Evolutionary conservation across 1,139 yeast genomes (phyloP), one percentile per base, ranked within the genome.

Genomic region (Debaryomyces nepalensis): DNA sequence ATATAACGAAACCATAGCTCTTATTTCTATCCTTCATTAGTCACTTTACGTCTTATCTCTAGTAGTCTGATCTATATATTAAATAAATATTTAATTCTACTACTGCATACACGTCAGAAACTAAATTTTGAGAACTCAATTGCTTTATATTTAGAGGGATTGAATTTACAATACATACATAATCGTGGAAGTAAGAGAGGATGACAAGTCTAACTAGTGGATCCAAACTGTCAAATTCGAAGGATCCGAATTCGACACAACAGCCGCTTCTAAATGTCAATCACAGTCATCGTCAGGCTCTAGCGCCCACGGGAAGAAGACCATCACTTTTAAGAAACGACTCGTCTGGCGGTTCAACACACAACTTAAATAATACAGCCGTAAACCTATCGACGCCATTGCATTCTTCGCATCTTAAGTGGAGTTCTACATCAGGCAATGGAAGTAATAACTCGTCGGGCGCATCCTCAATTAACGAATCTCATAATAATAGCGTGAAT

Each of bases 291-390:
- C 44, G 30, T 29, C 50, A 16, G 33, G 36, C 23, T 12, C 37
- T 40, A 4, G 18, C 42, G 12, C 32, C 42, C 3, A 22, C 18
- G 2, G 24, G 44, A 5, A 45, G 63, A 33, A 49, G 58, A 32
- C 63, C 63, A 1, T 50, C 61, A 22, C 41, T 59, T 37, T 43
- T 58, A n/a, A 46, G 61, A 24, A 55, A 46, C 39, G 57, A 54
- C 37, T 58, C 63, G 3, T 48, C 47, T 8, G 12, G 23, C 14
- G 24, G 18, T 14, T n/a, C 30, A 5, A 9, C 18, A 11, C 29
- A 33, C 42, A 42, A 22, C 11, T 19, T 9, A 14, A 30, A 14
- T 22, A 33, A 33, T 22, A 22, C 36, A 1, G 5, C 18, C 31
- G 26, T n/a, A 20, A 34, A 16, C 26, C 18, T 5, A 23, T 20